phyloP scores from a whole-genome alignment of 768 basidiomycete genomes.

The Boletus barrowsii region DNA sequence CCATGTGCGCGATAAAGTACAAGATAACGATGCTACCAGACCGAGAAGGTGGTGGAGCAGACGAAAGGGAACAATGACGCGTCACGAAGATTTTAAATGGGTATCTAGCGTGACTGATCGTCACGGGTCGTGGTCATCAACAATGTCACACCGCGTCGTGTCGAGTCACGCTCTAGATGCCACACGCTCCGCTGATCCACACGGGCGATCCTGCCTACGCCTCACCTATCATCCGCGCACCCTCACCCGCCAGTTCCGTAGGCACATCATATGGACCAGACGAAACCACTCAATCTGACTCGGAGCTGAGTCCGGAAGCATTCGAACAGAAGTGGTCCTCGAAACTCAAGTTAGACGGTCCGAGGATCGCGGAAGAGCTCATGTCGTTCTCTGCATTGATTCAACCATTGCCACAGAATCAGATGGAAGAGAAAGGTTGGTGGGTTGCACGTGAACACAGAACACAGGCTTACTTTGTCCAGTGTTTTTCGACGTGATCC shows the following conservation, averaged over 20 bases:
- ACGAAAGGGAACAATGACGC: constrained; percentile 23
- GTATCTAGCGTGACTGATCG: constrained; percentile 24
- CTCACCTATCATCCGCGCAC: constrained; percentile 43
- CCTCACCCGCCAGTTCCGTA: constrained; percentile 46
- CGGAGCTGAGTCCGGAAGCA: constrained; percentile 35
- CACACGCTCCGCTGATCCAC: constrained; percentile 30
- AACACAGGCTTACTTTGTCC: constrained; percentile 4
- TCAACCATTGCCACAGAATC: constrained; percentile 30
- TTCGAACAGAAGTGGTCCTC: constrained; percentile 37
- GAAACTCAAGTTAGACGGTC: constrained; percentile 33
- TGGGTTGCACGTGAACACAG: constrained; percentile 1
- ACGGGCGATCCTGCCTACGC: constrained; percentile 39
- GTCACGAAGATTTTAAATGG: constrained; percentile 31
- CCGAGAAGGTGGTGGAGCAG: constrained; percentile 23
- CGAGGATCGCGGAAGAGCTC: constrained; percentile 36
- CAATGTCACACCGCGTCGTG: constrained; percentile 33
- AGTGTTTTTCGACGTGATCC: constrained; percentile 39
- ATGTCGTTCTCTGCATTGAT: constrained; percentile 34
- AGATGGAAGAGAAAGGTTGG: constrained; percentile 41
- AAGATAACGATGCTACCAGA: constrained; percentile 1
- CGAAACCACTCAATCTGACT: constrained; percentile 42
- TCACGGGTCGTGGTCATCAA: constrained; percentile 32
- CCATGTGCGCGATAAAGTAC: constrained; percentile 32
- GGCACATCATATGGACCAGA: constrained; percentile 47
- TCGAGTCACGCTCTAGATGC: constrained; percentile 17